phyloP scores from a whole-genome alignment of 192 early-diverging fungal species.

The Gamsiella multidivaricata region DNA sequence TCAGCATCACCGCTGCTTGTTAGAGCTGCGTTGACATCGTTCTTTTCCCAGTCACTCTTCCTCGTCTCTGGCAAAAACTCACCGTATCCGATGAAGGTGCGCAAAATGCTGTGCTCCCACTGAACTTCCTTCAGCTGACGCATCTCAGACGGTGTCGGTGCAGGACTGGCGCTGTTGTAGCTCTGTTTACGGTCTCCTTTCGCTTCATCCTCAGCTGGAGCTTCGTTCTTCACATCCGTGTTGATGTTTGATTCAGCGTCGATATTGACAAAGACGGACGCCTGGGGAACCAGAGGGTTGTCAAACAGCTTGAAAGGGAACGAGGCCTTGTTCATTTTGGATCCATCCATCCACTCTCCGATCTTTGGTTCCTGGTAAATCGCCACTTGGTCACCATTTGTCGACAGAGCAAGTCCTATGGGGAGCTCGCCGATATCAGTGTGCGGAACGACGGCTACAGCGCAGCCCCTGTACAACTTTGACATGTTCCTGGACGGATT shows the following conservation, averaged over 20 bases:
- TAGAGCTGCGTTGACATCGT: slow-evolving; percentile 19
- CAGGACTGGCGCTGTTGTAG: not conserved
- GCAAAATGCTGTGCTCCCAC: slow-evolving; percentile 2
- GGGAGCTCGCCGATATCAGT: slow-evolving; percentile 19
- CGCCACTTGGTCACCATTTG: slow-evolving; percentile 26
- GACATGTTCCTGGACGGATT: slow-evolving; percentile 8
- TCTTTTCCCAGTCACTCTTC: slow-evolving; percentile 40
- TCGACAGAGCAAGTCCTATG: slow-evolving; percentile 35
- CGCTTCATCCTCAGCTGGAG: not conserved
- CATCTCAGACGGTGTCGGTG: not conserved
- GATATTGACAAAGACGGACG: slow-evolving; percentile 14
- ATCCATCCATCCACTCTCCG: slow-evolving; percentile 38
- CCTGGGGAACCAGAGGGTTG: slow-evolving; percentile 32
- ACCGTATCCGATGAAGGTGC: slow-evolving; percentile 32
- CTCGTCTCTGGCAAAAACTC: slow-evolving; percentile 27
- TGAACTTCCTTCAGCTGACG: slow-evolving; percentile 13
- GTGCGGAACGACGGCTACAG: slow-evolving; percentile 5
- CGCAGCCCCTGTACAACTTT: slow-evolving; percentile 17
- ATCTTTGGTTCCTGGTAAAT: slow-evolving; percentile 45
- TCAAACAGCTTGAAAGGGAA: slow-evolving; percentile 40
- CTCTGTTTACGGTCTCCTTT: not conserved
- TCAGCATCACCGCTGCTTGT: not conserved
- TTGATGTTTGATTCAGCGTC: slow-evolving; percentile 1
- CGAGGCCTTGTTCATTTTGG: slow-evolving; percentile 1
- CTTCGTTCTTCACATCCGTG: not conserved